Conservation (phyloP, 495 filamentous ascomycete genomes). For the Aspergillus sparsus region DNA sequence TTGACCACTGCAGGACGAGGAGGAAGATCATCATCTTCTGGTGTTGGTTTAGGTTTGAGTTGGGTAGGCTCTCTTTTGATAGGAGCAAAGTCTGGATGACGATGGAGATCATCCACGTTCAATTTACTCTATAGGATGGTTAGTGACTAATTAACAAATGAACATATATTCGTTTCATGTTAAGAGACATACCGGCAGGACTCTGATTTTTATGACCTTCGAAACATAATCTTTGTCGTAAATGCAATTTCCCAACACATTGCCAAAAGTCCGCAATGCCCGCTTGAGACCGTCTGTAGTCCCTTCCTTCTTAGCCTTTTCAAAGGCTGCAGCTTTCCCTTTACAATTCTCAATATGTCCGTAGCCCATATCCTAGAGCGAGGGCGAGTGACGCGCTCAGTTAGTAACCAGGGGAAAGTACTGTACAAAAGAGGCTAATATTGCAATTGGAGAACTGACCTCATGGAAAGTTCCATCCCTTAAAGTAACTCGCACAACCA, state of each 20-base stretch:
- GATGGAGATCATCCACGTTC: slow-evolving; percentile 73
- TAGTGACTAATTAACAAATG: neutral
- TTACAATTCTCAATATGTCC: slow-evolving; percentile 95
- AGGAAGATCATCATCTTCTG: slow-evolving; percentile 45
- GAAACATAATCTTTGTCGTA: slow-evolving; percentile 93
- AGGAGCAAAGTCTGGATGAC: slow-evolving; percentile 72
- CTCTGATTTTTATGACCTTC: slow-evolving; percentile 81
- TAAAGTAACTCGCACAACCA: slow-evolving; percentile 84
- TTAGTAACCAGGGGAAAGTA: neutral
- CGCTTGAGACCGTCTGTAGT: slow-evolving; percentile 93
- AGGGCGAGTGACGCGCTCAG: slow-evolving; percentile 9
- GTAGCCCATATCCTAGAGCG: slow-evolving; percentile 79
- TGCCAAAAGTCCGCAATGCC: slow-evolving; percentile 88
- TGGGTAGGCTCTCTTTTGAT: slow-evolving; percentile 57
- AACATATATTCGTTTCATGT: neutral
- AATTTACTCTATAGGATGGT: slow-evolving; percentile 57
- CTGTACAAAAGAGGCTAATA: neutral
- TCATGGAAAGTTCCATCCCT: slow-evolving; percentile 94
- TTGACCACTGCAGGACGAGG: slow-evolving; percentile 31
- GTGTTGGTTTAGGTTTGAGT: slow-evolving; percentile 36
- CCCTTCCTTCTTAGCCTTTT: slow-evolving; percentile 97
- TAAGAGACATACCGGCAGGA: slow-evolving; percentile 49
- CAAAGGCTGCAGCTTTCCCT: slow-evolving; percentile 89
- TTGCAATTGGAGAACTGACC: slow-evolving; percentile 31
- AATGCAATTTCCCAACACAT: slow-evolving; percentile 93